Base-by-base conservation (phyloP, 2,329 filamentous ascomycete genomes). In the Diaporthe citri region DNA sequence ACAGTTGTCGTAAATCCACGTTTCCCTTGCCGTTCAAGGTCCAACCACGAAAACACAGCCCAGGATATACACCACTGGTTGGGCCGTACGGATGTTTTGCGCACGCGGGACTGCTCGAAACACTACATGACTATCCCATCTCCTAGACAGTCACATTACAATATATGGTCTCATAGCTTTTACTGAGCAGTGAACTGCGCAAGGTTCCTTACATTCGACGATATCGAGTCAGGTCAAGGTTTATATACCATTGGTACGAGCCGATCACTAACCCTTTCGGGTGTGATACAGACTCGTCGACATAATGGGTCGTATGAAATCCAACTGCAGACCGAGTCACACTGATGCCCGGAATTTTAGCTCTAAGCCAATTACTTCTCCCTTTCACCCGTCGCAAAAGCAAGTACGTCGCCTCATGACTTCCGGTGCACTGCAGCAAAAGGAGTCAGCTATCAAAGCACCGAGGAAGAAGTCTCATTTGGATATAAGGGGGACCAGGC, bases 391-490 rank as follows among this genome's bases (percentile, higher is more conserved):
- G 20, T 36, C 62, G 62, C 28, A 36, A 51, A n/a, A 67, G 20
- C 22, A 51, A 39, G 4, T 3, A 56, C 10, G 28, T 17, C 3
- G 15, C 20, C 43, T 72, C 25, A 69, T 55, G 76, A 66, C 72
- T 73, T 77, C 52, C 74, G 66, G 76, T 72, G 72, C 43, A 77
- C 31, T 31, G 31, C 31, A 31, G 31, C 31, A 31, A 31, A 31
- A 31, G 31, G 31, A 31, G 31, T 31, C 31, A 31, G 31, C 31
- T 5, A 31, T 31, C 31, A 31, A 31, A 31, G 31, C 31, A 31
- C 31, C 31, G 31, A 31, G 31, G 31, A 31, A 31, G 31, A 31
- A 31, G 31, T 31, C 31, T 31, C 31, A 31, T 31, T 31, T 31
- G 31, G 31, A 31, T 31, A 31, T 31, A 31, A 5, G 31, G 31